A percentile compares a stretch with the other conserved stretches of the same genome.
Conservation (phyloP, 495 filamentous ascomycete genomes). For the Durotheca rogersii region DNA sequence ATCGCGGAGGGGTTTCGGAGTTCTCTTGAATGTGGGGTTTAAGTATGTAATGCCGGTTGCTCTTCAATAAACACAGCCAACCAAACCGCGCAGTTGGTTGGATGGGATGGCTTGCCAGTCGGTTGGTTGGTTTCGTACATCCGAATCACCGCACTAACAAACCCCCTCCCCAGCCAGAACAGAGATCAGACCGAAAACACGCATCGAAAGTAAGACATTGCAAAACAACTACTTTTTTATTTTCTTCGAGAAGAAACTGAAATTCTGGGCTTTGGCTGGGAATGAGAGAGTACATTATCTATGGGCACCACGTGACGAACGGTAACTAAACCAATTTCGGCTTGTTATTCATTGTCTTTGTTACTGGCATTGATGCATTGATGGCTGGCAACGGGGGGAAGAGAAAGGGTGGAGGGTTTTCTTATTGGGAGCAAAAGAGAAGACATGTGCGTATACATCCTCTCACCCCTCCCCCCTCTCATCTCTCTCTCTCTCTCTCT, state of each 20-base stretch:
- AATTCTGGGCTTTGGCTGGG: too few relatives aligned
- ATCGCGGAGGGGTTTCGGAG: constrained; percentile 33
- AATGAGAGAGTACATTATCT: too few relatives aligned
- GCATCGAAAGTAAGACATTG: constrained; percentile 34
- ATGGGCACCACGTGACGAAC: constrained; percentile 20
- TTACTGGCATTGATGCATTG: constrained; percentile 19
- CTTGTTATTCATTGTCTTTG: constrained; percentile 49
- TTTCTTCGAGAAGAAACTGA: too few relatives aligned
- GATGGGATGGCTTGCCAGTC: too few relatives aligned
- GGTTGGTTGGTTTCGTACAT: constrained; percentile 21
- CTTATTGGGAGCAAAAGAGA: too few relatives aligned
- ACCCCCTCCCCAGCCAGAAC: constrained; percentile 11
- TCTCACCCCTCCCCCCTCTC: too few relatives aligned
- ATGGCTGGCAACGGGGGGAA: constrained; percentile 1
- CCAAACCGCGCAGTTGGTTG: too few relatives aligned
- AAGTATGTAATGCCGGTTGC: constrained; percentile 22
- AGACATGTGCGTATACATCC: too few relatives aligned
- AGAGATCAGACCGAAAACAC: too few relatives aligned
- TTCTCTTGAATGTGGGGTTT: constrained; percentile 4
- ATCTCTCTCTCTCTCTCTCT: too few relatives aligned
- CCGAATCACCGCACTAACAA: constrained; percentile 14
- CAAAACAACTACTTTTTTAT: constrained; percentile 28
- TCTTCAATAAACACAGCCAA: constrained; percentile 17
- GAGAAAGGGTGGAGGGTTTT: constrained; percentile 3
- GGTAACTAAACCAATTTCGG: constrained; percentile 36